Evolutionary conservation across 768 basidiomycete species (phyloP).

Genomic region (Tricholoma terreum): DNA sequence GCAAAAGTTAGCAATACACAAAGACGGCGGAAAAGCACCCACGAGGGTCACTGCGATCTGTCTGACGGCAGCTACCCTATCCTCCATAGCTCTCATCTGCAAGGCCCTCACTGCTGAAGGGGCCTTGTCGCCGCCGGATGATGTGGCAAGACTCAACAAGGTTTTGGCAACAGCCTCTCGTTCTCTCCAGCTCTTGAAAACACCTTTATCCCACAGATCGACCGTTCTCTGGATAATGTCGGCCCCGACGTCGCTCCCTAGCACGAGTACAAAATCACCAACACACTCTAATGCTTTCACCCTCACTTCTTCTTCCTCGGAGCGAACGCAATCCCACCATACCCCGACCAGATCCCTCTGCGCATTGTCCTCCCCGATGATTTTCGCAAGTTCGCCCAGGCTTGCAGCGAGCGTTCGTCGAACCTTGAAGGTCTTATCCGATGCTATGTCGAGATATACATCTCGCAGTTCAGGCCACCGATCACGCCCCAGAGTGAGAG

Average conservation of each 20-base stretch:
- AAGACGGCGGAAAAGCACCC: conserved; percentile 26
- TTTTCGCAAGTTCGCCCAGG: conserved; percentile 83
- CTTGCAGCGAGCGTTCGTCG: conserved; percentile 83
- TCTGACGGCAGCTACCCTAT: conserved; percentile 81
- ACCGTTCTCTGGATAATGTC: conserved; percentile 45
- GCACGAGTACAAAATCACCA: conserved; percentile 49
- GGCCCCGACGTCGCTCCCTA: conserved; percentile 47
- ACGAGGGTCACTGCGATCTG: conserved; percentile 69
- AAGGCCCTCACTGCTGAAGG: conserved; percentile 51
- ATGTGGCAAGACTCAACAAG: conserved; percentile 45
- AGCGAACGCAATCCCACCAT: conserved; percentile 59
- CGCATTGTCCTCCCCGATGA: conserved; percentile 72
- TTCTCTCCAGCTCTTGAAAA: conserved; percentile 74
- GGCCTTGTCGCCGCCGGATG: conserved; percentile 37
- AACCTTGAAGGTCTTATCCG: conserved; percentile 60
- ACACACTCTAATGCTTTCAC: conserved; percentile 68
- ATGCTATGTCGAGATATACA: conserved; percentile 63
- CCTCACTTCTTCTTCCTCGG: conserved; percentile 67
- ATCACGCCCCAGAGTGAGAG: conserved; percentile 69
- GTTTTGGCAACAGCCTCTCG: conserved; percentile 64
- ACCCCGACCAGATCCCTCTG: conserved; percentile 65
- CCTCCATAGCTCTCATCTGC: conserved; percentile 61
- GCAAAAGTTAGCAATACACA: conserved; percentile 5
- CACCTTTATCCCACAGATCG: conserved; percentile 53
- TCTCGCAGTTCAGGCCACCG: conserved; percentile 75